Conservation (phyloP, 78 protist species). For the Emiliania huxleyi region DNA sequence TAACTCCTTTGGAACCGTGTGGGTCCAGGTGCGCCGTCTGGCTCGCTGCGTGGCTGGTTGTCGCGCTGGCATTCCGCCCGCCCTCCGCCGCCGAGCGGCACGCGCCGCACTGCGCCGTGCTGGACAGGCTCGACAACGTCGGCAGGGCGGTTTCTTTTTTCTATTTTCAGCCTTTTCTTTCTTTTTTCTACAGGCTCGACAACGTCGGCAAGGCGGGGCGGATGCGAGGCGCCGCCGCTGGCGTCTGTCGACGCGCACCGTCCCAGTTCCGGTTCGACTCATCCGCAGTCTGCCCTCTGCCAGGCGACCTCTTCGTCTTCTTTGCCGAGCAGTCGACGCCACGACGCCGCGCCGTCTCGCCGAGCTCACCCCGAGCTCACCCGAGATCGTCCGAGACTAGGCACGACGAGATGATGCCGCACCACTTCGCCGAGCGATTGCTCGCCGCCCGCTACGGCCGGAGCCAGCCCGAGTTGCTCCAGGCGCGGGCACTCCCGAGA, state of each 20-base stretch:
- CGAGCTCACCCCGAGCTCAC: too few relatives aligned
- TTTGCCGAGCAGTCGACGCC: too few relatives aligned
- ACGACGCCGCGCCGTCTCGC: too few relatives aligned
- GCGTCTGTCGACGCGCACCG: background rate
- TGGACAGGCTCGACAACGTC: background rate
- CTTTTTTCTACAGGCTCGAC: background rate
- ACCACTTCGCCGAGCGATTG: background rate
- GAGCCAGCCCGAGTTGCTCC: background rate
- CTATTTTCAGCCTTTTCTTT: too few relatives aligned
- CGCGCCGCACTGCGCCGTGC: background rate
- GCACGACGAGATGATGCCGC: conserved; percentile 22
- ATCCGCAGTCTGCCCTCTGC: too few relatives aligned
- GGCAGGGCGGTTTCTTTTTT: too few relatives aligned
- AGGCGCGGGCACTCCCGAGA: too few relatives aligned
- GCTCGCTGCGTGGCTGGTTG: background rate
- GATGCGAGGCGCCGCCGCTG: background rate
- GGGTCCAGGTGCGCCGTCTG: background rate
- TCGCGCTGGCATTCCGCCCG: background rate
- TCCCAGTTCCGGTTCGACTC: too few relatives aligned
- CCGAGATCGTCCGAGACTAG: background rate
- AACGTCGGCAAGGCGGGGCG: background rate
- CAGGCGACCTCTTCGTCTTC: too few relatives aligned
- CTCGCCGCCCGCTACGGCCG: background rate
- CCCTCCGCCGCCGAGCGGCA: background rate
- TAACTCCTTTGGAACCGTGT: background rate